Evolutionary conservation across 169 alveolate genomes (phyloP).

Genomic region (Eimeria nieschulzi): DNA sequence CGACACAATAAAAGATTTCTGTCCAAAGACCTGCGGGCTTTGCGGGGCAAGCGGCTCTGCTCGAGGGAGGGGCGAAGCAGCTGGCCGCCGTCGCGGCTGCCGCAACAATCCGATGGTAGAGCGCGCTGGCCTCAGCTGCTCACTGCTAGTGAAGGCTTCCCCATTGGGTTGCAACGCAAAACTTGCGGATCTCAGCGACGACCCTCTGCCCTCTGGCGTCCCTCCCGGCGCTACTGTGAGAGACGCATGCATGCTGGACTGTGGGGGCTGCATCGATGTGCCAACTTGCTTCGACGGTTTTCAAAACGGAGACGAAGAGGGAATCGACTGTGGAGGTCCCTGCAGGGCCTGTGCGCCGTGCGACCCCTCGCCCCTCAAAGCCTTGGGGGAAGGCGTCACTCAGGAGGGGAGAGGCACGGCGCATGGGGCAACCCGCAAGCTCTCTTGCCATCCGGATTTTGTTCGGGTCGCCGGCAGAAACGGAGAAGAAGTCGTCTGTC

Average conservation of each 20-base stretch:
- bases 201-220: constrained; percentile 70
- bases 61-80: constrained; percentile 27
- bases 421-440: constrained; percentile 64
- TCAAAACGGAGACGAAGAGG: constrained; percentile 83
- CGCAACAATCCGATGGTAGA: constrained; percentile 77
- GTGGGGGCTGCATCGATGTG: constrained; percentile 74
- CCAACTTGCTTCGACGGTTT: constrained; percentile 82
- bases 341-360: constrained; percentile 82
- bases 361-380: constrained; percentile 69
- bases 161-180: constrained; percentile 74
- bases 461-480: constrained; percentile 62
- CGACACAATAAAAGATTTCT: constrained; percentile 62
- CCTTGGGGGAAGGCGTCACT: constrained; percentile 64
- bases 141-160: constrained; percentile 74
- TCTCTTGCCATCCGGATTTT: constrained; percentile 61
- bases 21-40: constrained; percentile 71
- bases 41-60: constrained; percentile 35
- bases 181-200: constrained; percentile 68
- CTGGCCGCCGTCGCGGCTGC: constrained; percentile 55
- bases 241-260: constrained; percentile 75
- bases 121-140: constrained; percentile 71
- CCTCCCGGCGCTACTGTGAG: constrained; percentile 68
- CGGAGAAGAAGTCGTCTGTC: constrained; percentile 73
- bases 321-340: constrained; percentile 84
- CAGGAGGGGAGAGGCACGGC: constrained; percentile 70